Evolutionary conservation across 164 flowering plant genomes (phyloP), one percentile per base, ranked within the genome.

Genomic region (Litsea cubeba): DNA sequence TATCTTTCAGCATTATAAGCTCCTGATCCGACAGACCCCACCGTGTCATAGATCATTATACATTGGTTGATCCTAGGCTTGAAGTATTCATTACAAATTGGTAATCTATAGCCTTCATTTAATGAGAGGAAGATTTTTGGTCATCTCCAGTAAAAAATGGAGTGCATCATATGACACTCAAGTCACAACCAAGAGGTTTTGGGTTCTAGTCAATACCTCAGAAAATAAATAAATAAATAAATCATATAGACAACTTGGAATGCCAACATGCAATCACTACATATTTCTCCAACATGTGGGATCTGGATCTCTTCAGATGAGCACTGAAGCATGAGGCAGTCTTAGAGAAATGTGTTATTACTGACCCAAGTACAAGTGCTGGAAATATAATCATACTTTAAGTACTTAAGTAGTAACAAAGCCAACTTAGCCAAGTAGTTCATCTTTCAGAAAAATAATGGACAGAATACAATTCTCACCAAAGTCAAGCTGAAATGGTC

Each of bases 401-500:
- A 10, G 65, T 57, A 57, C 22, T 10, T 63, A 23, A 2, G 30
- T 58, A 58, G 0, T n/a, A 17, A 58, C 17, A 17, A 58, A 40
- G 46, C 46, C 46, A 40, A 40, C 46, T 40, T 12, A 49, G 60
- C 60, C 28, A 23, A 40, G 15, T 40, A 35, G 17, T 26, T 28
- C 3, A 18, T 28, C 8, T 66, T 30, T 66, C 20, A 12, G 32
- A 72, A 23, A 49, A n/a, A 40, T 23, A 32, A 7, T 20, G 26
- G 75, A 71, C 35, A 23, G 25, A 64, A 4, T 15, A 40, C 10
- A 62, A 65, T 3, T 71, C 79, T 73, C 65, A 83, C 97, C 85
- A 78, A 68, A 73, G 82, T 84, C 54, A 93, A 80, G 26, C 73
- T 72, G 65, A 89, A 84, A 46, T 77, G 78, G 12, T 79, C 81